phyloP scores from a whole-genome alignment of 257 asterid species.

The Solanum okadae region DNA sequence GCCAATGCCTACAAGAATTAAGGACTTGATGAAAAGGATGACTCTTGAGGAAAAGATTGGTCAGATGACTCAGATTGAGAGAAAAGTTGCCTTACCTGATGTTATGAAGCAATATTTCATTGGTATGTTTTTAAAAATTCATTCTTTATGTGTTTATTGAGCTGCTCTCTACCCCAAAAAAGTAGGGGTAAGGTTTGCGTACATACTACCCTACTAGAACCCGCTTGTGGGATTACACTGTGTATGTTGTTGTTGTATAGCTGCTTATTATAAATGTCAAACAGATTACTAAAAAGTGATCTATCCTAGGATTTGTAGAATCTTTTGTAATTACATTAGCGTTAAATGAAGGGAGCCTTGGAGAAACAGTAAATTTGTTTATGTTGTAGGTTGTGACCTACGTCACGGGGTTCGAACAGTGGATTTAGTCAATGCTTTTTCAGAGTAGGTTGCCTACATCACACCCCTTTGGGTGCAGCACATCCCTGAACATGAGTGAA shows the following conservation, averaged over 20 bases:
- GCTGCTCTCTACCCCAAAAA: too few relatives aligned
- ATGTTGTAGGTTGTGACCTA: neutral
- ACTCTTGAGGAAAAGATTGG: conserved; percentile 15
- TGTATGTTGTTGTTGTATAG: too few relatives aligned
- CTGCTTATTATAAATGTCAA: neutral
- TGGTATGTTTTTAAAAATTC: neutral
- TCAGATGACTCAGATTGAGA: conserved; percentile 21
- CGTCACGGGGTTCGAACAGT: neutral
- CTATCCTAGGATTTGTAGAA: neutral
- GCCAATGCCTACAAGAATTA: conserved; percentile 8
- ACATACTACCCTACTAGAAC: too few relatives aligned
- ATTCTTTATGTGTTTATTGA: neutral
- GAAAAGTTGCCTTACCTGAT: conserved; percentile 5
- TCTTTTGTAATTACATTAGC: neutral
- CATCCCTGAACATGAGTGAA: neutral
- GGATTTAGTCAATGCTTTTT: neutral
- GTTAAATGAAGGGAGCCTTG: neutral
- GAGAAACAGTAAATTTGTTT: neutral
- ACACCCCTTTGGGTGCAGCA: neutral
- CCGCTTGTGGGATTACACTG: too few relatives aligned
- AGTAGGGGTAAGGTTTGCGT: too few relatives aligned
- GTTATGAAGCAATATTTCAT: conserved; percentile 4
- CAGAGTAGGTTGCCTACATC: neutral
- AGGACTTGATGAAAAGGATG: conserved; percentile 15
- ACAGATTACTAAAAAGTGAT: neutral